phyloP scores from a whole-genome alignment of 1,284 basidiomycete species.

The Ceratobasidium sp. region DNA sequence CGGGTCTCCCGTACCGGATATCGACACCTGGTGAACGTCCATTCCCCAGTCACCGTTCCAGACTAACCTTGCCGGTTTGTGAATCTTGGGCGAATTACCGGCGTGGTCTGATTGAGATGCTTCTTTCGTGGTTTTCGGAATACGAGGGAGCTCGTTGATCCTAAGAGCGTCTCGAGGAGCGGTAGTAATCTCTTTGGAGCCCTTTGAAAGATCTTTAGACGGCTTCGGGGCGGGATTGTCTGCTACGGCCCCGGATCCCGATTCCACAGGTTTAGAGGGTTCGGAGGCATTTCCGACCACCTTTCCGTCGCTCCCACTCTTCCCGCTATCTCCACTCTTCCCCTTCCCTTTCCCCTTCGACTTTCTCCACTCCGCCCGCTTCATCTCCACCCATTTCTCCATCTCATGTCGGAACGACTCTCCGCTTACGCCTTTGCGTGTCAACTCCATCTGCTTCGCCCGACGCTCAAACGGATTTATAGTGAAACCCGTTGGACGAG shows the following conservation, averaged over 20 bases:
- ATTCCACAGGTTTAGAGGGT: neutral
- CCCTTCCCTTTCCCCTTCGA: conserved; percentile 2
- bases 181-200: neutral
- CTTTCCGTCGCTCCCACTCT: conserved; percentile 2
- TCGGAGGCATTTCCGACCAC: neutral
- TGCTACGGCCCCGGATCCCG: neutral
- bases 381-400: conserved; percentile 27
- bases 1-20: neutral
- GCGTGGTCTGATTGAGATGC: conserved; percentile 5
- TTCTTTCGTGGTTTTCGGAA: neutral
- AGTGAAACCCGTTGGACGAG: neutral
- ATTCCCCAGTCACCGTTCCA: conserved; percentile 38
- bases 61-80: neutral
- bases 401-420: conserved; percentile 33
- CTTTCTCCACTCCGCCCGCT: conserved; percentile 28
- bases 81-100: conserved; percentile 8
- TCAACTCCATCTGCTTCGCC: conserved; percentile 34
- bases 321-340: conserved; percentile 2
- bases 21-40: conserved; percentile 32
- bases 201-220: neutral
- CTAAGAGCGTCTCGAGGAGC: neutral
- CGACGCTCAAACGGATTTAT: conserved; percentile 41
- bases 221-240: neutral
- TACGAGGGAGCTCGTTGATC: conserved; percentile 7
- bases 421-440: conserved; percentile 29